Percentiles rank a stretch among this genome's conserved stretches.
Evolutionary conservation across 768 basidiomycete species (phyloP).

Genomic region (Suillus variegatus): DNA sequence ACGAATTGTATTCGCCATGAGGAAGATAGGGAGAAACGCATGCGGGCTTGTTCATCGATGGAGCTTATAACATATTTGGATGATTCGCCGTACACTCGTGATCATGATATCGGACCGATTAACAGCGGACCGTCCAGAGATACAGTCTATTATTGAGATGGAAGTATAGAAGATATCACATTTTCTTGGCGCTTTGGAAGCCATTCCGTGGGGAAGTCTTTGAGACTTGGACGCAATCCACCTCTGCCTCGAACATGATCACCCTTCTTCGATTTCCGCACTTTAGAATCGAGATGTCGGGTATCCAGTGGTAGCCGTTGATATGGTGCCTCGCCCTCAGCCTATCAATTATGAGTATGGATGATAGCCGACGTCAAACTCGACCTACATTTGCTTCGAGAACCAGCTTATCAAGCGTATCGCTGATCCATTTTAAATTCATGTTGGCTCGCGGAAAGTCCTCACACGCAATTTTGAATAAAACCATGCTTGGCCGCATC

Average conservation of each 20-base stretch:
- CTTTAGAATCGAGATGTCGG: conserved; percentile 75
- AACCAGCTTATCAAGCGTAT: conserved; percentile 77
- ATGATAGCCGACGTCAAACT: conserved; percentile 8
- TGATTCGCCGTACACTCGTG: conserved; percentile 10
- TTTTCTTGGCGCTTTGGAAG: conserved; percentile 42
- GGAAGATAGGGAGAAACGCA: not conserved
- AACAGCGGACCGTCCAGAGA: conserved; percentile 7
- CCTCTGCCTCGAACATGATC: conserved; percentile 61
- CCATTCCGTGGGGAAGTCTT: conserved; percentile 88
- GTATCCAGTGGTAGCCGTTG: conserved; percentile 76
- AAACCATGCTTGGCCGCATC: conserved; percentile 67
- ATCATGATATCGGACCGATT: conserved; percentile 7
- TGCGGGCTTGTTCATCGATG: not conserved
- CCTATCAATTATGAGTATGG: conserved; percentile 21
- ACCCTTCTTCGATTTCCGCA: conserved; percentile 70
- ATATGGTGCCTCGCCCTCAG: conserved; percentile 44
- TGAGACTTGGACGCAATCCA: conserved; percentile 60
- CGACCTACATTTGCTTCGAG: conserved; percentile 81
- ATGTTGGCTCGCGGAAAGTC: conserved; percentile 77
- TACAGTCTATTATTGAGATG: conserved; percentile 9
- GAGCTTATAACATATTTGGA: conserved; percentile 5
- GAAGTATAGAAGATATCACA: not conserved
- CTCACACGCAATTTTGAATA: conserved; percentile 92
- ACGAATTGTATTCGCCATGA: conserved; percentile 37
- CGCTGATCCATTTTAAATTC: conserved; percentile 96